phyloP scores from a whole-genome alignment of 371 early-diverging fungal genomes.

The Mortierella polycephala region DNA sequence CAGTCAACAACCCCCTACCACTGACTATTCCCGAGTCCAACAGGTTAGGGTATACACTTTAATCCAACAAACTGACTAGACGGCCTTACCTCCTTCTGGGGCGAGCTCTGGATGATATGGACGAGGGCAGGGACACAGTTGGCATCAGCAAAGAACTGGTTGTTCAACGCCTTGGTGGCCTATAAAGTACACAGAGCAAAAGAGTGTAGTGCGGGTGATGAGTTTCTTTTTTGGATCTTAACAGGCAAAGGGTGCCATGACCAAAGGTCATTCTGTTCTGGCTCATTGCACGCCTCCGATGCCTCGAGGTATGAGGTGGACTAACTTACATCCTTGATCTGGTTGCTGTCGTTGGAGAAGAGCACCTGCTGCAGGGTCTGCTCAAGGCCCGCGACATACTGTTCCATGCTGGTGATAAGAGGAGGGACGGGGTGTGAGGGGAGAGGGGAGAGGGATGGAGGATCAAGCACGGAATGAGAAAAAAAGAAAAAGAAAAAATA shows the following conservation, averaged over 20 bases:
- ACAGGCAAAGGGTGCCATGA: too few relatives aligned
- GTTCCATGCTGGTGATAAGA: slow-evolving; percentile 28
- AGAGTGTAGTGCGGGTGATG: too few relatives aligned
- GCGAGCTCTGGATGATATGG: slow-evolving; percentile 68
- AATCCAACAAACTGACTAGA: neutral
- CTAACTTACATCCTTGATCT: slow-evolving; percentile 31
- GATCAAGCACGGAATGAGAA: neutral
- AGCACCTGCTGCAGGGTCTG: slow-evolving; percentile 46
- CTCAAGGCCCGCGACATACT: slow-evolving; percentile 43
- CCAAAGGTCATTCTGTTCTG: too few relatives aligned
- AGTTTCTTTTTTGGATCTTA: too few relatives aligned
- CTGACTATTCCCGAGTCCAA: too few relatives aligned
- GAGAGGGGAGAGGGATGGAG: neutral
- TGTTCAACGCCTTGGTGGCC: slow-evolving; percentile 74
- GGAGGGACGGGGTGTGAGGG: neutral
- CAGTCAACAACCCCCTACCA: too few relatives aligned
- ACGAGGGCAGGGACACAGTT: slow-evolving; percentile 80
- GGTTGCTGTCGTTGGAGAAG: slow-evolving; percentile 40
- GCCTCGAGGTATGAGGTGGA: too few relatives aligned
- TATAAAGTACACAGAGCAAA: slow-evolving; percentile 10
- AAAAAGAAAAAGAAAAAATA: slow-evolving; percentile 12
- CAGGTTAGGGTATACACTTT: neutral
- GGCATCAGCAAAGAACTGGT: slow-evolving; percentile 70
- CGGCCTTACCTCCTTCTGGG: slow-evolving; percentile 58
- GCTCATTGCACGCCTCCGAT: too few relatives aligned